phyloP scores from a whole-genome alignment of 73 alveolate genomes.

The Uronychia binucleata region DNA sequence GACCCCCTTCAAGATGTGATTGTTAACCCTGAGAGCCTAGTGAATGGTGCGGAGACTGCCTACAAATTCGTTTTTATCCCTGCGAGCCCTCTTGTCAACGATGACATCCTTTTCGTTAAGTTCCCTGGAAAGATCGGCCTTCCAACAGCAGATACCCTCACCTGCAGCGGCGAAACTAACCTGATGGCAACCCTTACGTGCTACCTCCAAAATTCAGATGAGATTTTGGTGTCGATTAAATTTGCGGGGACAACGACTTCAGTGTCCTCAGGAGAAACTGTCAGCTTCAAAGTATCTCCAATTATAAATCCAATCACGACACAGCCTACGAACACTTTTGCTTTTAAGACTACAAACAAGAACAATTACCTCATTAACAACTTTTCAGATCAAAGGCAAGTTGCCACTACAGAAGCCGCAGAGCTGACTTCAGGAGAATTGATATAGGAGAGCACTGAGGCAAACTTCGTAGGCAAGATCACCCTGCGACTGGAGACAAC shows the following conservation, averaged over 20 bases:
- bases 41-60: conserved; percentile 16
- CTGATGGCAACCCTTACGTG: conserved; percentile 11
- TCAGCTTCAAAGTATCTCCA: background rate
- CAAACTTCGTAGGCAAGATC: background rate
- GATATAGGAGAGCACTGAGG: background rate
- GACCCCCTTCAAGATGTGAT: background rate
- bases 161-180: conserved; percentile 10
- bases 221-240: background rate
- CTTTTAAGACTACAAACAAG: conserved; percentile 1
- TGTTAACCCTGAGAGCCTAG: conserved; percentile 12
- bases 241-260: background rate
- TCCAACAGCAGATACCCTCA: conserved; percentile 2
- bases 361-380: background rate
- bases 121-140: conserved; percentile 13
- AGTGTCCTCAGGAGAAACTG: conserved; percentile 13
- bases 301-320: conserved; percentile 26
- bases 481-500: background rate
- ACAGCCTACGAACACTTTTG: conserved; percentile 24
- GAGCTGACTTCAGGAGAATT: background rate
- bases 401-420: conserved; percentile 41
- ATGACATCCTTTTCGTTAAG: conserved; percentile 6
- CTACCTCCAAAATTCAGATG: background rate
- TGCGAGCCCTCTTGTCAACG: conserved; percentile 10
- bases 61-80: background rate
- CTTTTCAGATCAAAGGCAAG: background rate